phyloP scores from a whole-genome alignment of 1,139 yeast species.

The Protomyces inundatus region DNA sequence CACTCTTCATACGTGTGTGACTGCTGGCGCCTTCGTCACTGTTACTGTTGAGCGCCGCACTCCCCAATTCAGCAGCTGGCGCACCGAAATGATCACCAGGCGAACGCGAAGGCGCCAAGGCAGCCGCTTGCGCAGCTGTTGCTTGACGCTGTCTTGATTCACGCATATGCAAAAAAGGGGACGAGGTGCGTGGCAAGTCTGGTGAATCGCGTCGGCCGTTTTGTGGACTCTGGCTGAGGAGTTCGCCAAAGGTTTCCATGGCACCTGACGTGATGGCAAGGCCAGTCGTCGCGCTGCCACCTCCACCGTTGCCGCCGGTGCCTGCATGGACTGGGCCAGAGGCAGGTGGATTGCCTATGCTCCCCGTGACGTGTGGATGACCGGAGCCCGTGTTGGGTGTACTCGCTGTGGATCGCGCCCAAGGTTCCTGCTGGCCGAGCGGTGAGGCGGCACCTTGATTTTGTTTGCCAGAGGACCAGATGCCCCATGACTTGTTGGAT shows the following conservation, averaged over 20 bases:
- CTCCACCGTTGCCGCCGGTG: not conserved
- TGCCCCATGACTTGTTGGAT: not conserved
- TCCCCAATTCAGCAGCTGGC: constrained; percentile 3
- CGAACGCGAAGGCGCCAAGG: constrained; percentile 12
- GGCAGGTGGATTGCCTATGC: not conserved
- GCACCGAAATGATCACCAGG: constrained; percentile 17
- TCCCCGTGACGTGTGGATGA: not conserved
- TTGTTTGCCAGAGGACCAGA: not conserved
- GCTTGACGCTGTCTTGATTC: constrained; percentile 17
- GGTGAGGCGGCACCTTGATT: not conserved
- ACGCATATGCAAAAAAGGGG: constrained; percentile 12
- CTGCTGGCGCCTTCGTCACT: constrained; percentile 3
- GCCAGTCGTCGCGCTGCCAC: not conserved
- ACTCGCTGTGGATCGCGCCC: not conserved
- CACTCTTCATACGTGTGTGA: constrained; percentile 15
- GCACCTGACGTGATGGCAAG: constrained; percentile 2
- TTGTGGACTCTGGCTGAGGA: constrained; percentile 19
- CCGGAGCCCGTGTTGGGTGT: not conserved
- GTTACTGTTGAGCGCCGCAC: constrained; percentile 6
- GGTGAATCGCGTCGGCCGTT: constrained; percentile 23
- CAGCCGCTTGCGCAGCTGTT: constrained; percentile 22
- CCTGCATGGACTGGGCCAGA: no score
- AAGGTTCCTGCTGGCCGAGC: not conserved
- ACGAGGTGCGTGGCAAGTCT: constrained; percentile 7
- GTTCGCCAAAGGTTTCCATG: constrained; percentile 9